Base-by-base conservation (phyloP, 306 rosid genomes). In the Urtica urens region DNA sequence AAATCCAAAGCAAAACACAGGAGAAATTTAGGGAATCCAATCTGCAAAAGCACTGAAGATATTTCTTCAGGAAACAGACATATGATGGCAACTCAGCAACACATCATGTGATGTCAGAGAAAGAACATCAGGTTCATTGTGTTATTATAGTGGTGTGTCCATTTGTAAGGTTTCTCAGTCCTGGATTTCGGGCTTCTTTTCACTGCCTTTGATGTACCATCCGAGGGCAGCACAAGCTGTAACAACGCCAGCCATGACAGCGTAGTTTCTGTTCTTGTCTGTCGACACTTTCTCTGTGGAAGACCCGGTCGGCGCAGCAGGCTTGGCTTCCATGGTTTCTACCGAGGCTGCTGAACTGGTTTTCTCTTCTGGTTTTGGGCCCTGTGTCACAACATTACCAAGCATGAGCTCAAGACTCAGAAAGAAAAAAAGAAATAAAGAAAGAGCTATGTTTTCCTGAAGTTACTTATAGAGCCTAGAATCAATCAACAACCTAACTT, bases 101-200 rank as follows among this genome's bases (percentile, higher is more conserved):
- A 47, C 17, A 31, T 14, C 28, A 47, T 26, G 4, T 10, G 27
- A 47, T 35, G 3, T 16, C 3, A 35, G 27, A 47, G 15, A 18
- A 10, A 51, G 6, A 51, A 10, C 20, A 3, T 20, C 43, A 3
- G 9, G 24, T 29, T 49, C 16, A 27, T 51, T 51, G 40, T 51
- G 23, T 0, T 11, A 18, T 39, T 51, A 31, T 14, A 19, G 18
- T n/a, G n/a, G n/a, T n/a, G n/a, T n/a, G n/a, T n/a, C n/a, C n/a
- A n/a, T n/a, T n/a, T n/a, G n/a, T n/a, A n/a, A n/a, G n/a, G n/a
- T n/a, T n/a, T n/a, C 59, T 79, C 86, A 88, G 68, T 88, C 97
- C 66, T 84, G 82, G 51, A 64, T 73, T 75, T 88, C 95, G 42
- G 83, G 78, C 82, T 90, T 84, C 90, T 84, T 90, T 27, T 71